phyloP scores from a whole-genome alignment of 2,329 filamentous ascomycete genomes.

The Botrytis aclada region DNA sequence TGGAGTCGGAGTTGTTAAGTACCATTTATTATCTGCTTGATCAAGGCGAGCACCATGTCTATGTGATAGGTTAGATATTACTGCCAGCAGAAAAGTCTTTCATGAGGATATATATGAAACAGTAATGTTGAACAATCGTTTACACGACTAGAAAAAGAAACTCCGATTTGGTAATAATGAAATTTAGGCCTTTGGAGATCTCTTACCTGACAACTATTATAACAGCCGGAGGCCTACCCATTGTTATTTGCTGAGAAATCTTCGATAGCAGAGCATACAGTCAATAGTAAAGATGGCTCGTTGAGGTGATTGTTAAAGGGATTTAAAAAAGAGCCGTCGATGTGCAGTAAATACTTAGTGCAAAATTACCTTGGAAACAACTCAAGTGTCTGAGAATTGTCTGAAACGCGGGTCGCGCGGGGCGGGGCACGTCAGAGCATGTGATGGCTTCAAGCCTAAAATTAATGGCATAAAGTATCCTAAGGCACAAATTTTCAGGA shows the following conservation, averaged over 20 bases:
- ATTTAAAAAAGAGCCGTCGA: not conserved
- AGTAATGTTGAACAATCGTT: not conserved
- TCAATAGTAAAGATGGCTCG: not conserved
- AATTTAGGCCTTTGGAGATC: not conserved
- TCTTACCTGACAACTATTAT: slow-evolving; percentile 51
- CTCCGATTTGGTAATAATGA: not conserved
- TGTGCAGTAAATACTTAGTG: not conserved
- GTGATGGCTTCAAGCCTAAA: not conserved
- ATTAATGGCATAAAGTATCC: not conserved
- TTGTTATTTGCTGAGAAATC: slow-evolving; percentile 22
- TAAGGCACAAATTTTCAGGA: not conserved
- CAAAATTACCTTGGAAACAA: not conserved
- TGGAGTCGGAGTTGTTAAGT: slow-evolving; percentile 84
- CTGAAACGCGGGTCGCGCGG: slow-evolving; percentile 7
- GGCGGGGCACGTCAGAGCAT: not conserved
- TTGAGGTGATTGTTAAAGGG: not conserved
- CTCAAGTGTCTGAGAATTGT: not conserved
- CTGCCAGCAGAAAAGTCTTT: not conserved
- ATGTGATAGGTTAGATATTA: slow-evolving; percentile 21
- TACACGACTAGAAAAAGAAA: not conserved
- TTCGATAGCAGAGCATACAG: not conserved
- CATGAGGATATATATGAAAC: not conserved
- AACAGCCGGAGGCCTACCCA: slow-evolving; percentile 50
- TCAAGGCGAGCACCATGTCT: slow-evolving; percentile 93
- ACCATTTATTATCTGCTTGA: slow-evolving; percentile 92